These are phyloP conservation scores for Zygoascus hellenicus DNA, from an alignment of 1,139 yeast genomes.

Conservation along the genomic window DNA sequence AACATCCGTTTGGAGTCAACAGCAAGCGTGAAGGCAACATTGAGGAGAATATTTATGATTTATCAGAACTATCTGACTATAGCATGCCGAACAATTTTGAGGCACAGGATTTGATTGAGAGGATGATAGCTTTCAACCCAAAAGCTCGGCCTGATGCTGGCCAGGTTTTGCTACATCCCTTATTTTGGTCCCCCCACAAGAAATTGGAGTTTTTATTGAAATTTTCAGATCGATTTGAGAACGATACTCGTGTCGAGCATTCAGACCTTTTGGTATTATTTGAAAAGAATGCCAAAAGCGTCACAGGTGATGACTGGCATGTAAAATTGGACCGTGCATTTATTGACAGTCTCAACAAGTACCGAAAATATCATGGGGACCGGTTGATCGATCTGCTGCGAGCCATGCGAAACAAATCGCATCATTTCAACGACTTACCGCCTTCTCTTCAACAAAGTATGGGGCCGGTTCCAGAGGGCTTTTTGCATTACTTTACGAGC, in stretches of 20 bases:
- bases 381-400: conserved; percentile 79
- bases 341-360: conserved; percentile 79
- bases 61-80: conserved; percentile 42
- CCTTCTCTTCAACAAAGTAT: conserved; percentile 48
- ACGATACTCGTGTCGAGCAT: conserved; percentile 84
- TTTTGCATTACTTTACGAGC: conserved; percentile 63
- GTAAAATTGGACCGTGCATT: conserved; percentile 61
- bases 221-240: conserved; percentile 86
- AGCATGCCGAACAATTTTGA: conserved; percentile 49
- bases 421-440: conserved; percentile 89
- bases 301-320: conserved; percentile 75
- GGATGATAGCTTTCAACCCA: conserved; percentile 71
- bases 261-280: conserved; percentile 55
- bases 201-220: conserved; percentile 76
- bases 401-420: conserved; percentile 86
- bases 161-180: conserved; percentile 71
- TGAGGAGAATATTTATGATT: conserved; percentile 59
- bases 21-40: conserved; percentile 86
- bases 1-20: conserved; percentile 93
- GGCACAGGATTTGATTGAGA: conserved; percentile 62
- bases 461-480: conserved; percentile 81
- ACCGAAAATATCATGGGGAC: conserved; percentile 76
- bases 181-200: conserved; percentile 74
- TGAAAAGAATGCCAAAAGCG: conserved; percentile 49
- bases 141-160: conserved; percentile 65